phyloP scores from a whole-genome alignment of 2,329 filamentous ascomycete genomes.

The Arthroderma sp. region DNA sequence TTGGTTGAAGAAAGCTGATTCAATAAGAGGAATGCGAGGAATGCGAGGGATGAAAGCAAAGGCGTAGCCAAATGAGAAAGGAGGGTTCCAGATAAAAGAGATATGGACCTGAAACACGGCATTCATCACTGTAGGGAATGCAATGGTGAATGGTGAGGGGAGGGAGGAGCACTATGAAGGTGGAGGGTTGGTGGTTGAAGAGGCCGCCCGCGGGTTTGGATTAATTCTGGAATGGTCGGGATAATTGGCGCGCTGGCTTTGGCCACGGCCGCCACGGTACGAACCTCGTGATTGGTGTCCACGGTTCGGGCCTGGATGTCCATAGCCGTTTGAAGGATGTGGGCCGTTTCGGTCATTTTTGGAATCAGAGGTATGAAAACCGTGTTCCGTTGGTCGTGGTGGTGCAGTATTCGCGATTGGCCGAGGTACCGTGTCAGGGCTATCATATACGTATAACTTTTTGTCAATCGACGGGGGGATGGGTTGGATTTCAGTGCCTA shows the following conservation, averaged over 20 bases:
- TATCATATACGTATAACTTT: constrained; percentile 95
- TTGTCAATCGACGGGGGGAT: constrained; percentile 93
- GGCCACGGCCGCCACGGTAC: constrained; percentile 32
- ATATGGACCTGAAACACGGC: too few relatives aligned
- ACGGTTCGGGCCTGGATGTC: constrained; percentile 25
- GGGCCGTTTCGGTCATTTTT: constrained; percentile 23
- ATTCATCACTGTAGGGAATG: too few relatives aligned
- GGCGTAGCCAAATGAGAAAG: too few relatives aligned
- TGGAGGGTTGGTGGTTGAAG: constrained; percentile 6
- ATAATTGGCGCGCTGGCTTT: constrained; percentile 28
- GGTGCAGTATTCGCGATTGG: constrained; percentile 50
- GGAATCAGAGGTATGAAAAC: constrained; percentile 16
- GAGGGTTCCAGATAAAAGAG: too few relatives aligned
- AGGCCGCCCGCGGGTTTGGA: constrained; percentile 13
- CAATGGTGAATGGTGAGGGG: too few relatives aligned
- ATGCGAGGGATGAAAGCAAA: neutral
- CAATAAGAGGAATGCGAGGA: neutral
- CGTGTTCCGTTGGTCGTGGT: constrained; percentile 12
- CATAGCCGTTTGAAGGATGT: constrained; percentile 19
- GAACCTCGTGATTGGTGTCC: constrained; percentile 24
- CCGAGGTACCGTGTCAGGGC: constrained; percentile 84
- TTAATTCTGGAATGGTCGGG: constrained; percentile 20
- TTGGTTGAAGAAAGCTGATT: neutral
- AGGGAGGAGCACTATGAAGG: constrained; percentile 2
- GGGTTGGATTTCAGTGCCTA: constrained; percentile 95